A percentile compares a stretch with the other conserved stretches of the same genome.
Conservation (phyloP, 345 rosid species). For the Reutealis trisperma region DNA sequence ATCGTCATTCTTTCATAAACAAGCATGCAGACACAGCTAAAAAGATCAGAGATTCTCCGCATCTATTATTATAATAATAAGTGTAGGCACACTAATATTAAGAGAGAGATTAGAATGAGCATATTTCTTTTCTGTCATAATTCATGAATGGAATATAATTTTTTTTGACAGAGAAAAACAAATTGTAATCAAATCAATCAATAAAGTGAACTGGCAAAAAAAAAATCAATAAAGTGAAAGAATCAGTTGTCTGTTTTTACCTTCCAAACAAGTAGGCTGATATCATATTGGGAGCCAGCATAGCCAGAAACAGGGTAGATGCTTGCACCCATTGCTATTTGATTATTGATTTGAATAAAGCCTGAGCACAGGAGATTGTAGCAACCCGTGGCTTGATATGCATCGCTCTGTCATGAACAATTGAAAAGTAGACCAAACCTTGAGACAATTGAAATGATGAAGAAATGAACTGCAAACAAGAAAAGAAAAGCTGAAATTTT, state of each 20-base stretch:
- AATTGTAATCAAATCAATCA: background rate
- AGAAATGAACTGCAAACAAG: background rate
- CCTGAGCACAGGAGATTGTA: conserved; percentile 93
- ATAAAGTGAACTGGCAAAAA: too few relatives aligned
- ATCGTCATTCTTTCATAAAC: background rate
- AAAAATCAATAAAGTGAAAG: background rate
- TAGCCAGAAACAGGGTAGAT: conserved; percentile 78
- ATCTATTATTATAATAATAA: background rate
- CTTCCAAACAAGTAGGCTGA: conserved; percentile 94
- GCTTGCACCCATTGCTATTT: conserved; percentile 93
- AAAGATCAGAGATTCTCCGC: background rate
- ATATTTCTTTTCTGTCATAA: background rate
- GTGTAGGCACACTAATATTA: background rate
- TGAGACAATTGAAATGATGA: too few relatives aligned
- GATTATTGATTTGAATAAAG: conserved; percentile 80
- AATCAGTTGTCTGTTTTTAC: conserved; percentile 31
- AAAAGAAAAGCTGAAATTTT: too few relatives aligned
- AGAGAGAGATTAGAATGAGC: background rate
- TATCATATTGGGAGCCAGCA: conserved; percentile 67
- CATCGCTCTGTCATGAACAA: conserved; percentile 58
- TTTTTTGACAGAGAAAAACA: background rate
- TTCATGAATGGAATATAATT: background rate
- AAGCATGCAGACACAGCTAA: background rate
- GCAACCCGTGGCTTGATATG: conserved; percentile 95
- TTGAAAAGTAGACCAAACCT: background rate